Base-by-base conservation (phyloP, 805 yeast genomes). In the Lachancea waltii region DNA sequence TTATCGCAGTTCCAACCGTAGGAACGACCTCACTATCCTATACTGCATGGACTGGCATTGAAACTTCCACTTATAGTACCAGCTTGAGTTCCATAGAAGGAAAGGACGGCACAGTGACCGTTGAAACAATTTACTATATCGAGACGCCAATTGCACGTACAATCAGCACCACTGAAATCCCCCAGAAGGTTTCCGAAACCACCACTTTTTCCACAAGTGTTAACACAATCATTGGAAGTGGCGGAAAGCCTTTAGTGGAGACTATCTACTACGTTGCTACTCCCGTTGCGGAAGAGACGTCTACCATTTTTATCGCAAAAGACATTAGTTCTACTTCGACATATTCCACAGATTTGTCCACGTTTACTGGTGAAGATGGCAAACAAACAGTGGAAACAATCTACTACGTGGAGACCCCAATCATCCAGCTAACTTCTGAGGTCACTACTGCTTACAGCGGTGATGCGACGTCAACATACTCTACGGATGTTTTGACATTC, bases 371-470 rank as follows among this genome's bases (percentile, higher is more conserved):
- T 19, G n/a, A 18, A 10, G 41, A 43, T 24, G 43, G 40, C 8
- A 31, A 16, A 8, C 25, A 29, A 21, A 29, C 30, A 4, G 38
- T 41, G 3, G 40, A 41, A 25, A 46, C 49, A 2, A 31, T 41
- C 14, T 46, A 43, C 24, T 27, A 26, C 21, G 40, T 45, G 16
- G 36, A 38, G 15, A 41, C 45, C 8, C 49, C 49, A 18, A 23
- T 28, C n/a, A 20, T 27, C 9, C 15, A 19, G 3, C 17, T 8
- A 5, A 9, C 8, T 5, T 4, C 23, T 13, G 20, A 29, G 9
- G 29, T 30, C 40, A 25, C 16, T 13, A 26, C 11, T 3, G 30
- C 35, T 10, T 42, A 41, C 41, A 20, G 34, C 13, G 38, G 40
- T 1, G 10, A 35, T 9, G 28, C 17, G 7, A 28, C 33, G 10